Conservation (phyloP, 1,284 basidiomycete genomes). For the Heterobasidion irregulare region DNA sequence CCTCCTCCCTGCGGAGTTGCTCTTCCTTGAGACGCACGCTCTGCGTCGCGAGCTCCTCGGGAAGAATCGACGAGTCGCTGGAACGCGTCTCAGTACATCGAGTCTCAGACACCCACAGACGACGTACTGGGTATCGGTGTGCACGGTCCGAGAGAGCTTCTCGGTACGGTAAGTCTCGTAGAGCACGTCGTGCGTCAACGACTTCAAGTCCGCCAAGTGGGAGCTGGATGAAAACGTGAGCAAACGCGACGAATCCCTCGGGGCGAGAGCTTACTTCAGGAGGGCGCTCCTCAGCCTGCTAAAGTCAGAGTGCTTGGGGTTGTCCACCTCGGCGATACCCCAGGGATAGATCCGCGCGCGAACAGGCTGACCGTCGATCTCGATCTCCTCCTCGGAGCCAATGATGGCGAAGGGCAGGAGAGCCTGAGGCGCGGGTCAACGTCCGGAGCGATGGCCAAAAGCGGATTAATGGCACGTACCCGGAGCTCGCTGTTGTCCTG, state of each 20-base stretch:
- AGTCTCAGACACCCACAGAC: not conserved
- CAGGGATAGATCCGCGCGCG: constrained; percentile 95
- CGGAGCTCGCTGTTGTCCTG: constrained; percentile 95
- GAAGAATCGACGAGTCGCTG: constrained; percentile 83
- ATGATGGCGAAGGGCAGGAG: constrained; percentile 96
- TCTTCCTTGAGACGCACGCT: constrained; percentile 98
- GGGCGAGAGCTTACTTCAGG: constrained; percentile 54
- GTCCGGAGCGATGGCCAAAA: not conserved
- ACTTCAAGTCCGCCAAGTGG: constrained; percentile 91
- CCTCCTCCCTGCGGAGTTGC: constrained; percentile 94
- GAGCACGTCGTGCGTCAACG: constrained; percentile 90
- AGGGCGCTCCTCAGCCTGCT: constrained; percentile 86
- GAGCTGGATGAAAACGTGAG: constrained; percentile 45
- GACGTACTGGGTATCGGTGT: constrained; percentile 73
- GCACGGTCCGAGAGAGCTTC: constrained; percentile 91
- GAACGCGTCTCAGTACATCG: constrained; percentile 6
- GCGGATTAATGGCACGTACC: constrained; percentile 30
- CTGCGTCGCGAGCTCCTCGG: constrained; percentile 95
- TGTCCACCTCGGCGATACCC: constrained; percentile 98
- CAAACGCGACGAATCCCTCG: not conserved
- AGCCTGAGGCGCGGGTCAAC: constrained; percentile 33
- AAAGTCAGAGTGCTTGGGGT: constrained; percentile 98
- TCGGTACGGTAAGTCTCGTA: constrained; percentile 98
- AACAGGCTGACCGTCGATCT: constrained; percentile 86
- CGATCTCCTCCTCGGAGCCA: constrained; percentile 95